Evolutionary conservation across 495 filamentous ascomycete genomes (phyloP).

Genomic region (Ramalina peruviana): DNA sequence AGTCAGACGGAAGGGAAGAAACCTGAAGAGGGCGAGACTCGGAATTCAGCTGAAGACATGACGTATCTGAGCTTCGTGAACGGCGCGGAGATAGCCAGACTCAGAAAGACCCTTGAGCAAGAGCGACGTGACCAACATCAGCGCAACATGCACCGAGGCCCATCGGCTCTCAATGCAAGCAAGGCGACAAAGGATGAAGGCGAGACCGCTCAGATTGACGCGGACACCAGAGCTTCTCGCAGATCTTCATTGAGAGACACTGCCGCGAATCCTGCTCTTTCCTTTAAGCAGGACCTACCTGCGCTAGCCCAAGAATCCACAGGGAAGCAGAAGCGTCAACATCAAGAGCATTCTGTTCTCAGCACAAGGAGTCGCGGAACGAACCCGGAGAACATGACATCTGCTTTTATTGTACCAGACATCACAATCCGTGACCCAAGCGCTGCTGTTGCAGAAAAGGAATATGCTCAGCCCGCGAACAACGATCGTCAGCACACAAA

Average conservation of each 20-base stretch:
- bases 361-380: constrained; percentile 7
- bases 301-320: background rate
- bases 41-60: constrained; percentile 20
- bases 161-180: background rate
- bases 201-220: background rate
- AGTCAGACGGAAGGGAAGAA: background rate
- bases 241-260: constrained; percentile 34
- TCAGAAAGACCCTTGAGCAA: constrained; percentile 36
- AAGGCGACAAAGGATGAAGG: background rate
- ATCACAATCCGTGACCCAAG: constrained; percentile 40
- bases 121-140: constrained; percentile 35
- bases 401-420: constrained; percentile 63
- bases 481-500: constrained; percentile 17
- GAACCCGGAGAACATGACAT: constrained; percentile 53
- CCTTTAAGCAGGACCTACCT: background rate
- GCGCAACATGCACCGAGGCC: constrained; percentile 10
- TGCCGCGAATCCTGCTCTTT: background rate
- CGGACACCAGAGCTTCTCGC: constrained; percentile 17
- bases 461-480: constrained; percentile 42
- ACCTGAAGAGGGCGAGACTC: background rate
- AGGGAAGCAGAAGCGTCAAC: constrained; percentile 23
- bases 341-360: constrained; percentile 31
- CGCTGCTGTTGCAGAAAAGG: background rate
- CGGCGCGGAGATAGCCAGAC: constrained; percentile 32
- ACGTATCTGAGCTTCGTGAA: constrained; percentile 36